Evolutionary conservation across 2,329 filamentous ascomycete species (phyloP).

Genomic region (Calonectria ilicicola): DNA sequence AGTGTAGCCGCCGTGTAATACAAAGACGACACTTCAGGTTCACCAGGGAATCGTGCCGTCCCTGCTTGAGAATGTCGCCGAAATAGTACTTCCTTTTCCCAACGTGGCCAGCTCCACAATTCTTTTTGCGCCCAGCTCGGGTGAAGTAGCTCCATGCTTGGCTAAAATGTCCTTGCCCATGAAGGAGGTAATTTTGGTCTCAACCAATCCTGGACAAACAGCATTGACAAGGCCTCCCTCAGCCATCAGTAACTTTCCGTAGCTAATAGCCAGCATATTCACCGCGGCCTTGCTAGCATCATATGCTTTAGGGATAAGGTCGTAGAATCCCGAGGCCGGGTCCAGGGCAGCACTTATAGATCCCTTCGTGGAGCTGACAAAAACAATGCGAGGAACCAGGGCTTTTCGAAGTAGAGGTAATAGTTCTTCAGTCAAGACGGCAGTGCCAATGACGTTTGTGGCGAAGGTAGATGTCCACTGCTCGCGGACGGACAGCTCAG

Average conservation of each 20-base stretch:
- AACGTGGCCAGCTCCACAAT: background rate
- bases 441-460: background rate
- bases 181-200: background rate
- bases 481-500: background rate
- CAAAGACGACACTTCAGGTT: too few species aligned
- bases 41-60: too few species aligned
- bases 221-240: background rate
- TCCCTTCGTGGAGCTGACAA: background rate
- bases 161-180: too few species aligned
- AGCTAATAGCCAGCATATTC: background rate
- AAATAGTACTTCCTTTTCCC: too few species aligned
- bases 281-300: background rate
- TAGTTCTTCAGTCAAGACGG: background rate
- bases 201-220: background rate
- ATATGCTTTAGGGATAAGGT: background rate
- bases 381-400: background rate
- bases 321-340: background rate
- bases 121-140: background rate
- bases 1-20: too few species aligned
- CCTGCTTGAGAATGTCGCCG: too few species aligned
- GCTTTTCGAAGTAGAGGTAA: background rate
- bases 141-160: background rate
- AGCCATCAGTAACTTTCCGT: background rate
- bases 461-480: background rate
- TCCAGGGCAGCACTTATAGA: background rate